Conservation (phyloP, 2,329 filamentous ascomycete genomes). For the Fusarium globosum region DNA sequence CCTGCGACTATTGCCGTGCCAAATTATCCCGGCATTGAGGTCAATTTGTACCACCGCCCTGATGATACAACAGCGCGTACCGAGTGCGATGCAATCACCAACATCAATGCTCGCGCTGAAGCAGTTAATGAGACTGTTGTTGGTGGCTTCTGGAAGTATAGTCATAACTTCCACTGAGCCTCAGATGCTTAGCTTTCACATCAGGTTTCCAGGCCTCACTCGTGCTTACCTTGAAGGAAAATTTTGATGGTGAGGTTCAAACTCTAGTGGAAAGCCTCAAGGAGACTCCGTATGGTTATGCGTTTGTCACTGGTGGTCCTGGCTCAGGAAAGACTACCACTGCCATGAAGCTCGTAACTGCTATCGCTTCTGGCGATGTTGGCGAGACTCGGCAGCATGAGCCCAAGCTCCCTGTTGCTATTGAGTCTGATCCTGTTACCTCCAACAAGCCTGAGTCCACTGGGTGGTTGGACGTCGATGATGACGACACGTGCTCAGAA, state of each 20-base stretch:
- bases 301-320: not conserved
- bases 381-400: not conserved
- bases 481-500: not conserved
- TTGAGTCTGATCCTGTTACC: not conserved
- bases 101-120: not conserved
- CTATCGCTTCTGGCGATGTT: not conserved
- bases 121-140: not conserved
- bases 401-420: not conserved
- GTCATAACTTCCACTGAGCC: not conserved
- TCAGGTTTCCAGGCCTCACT: not conserved
- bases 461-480: not conserved
- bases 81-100: not conserved
- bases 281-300: not conserved
- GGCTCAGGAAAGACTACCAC: not conserved
- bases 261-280: not conserved
- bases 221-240: too few species aligned
- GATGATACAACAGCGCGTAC: not conserved
- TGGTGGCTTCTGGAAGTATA: not conserved
- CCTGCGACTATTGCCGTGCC: not conserved
- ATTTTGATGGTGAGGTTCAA: too few species aligned
- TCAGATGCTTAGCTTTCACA: not conserved
- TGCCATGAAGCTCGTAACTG: not conserved
- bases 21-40: not conserved
- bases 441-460: not conserved
- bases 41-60: not conserved